These are phyloP conservation scores for Lecanicillium sp. DNA, from an alignment of 2,329 filamentous ascomycete genomes.

Conservation along the genomic window DNA sequence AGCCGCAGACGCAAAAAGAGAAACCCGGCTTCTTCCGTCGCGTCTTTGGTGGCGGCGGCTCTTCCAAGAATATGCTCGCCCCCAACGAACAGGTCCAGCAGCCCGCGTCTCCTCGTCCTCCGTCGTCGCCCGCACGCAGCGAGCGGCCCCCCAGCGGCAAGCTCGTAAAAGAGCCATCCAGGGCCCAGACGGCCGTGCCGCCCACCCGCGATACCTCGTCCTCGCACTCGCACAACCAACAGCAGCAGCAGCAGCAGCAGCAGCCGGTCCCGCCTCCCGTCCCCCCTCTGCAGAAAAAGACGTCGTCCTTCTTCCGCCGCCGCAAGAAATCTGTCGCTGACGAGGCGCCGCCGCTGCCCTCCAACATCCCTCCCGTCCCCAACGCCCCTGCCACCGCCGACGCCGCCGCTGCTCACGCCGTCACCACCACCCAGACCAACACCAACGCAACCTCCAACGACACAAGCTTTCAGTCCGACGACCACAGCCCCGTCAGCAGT, in stretches of 20 bases:
- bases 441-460: conserved; percentile 24
- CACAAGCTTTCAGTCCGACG: conserved; percentile 18
- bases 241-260: too few species aligned
- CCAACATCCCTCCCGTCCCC: conserved; percentile 35
- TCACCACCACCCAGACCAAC: conserved; percentile 25
- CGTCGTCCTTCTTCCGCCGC: conserved; percentile 88
- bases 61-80: conserved; percentile 49
- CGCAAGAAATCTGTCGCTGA: conserved; percentile 86
- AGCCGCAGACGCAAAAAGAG: conserved; percentile 50
- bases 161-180: conserved; percentile 24
- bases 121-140: conserved; percentile 22
- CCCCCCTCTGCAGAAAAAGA: conserved; percentile 70
- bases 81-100: conserved; percentile 15
- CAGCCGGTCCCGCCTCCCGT: conserved; percentile 30
- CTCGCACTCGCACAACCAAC: conserved; percentile 39
- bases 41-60: conserved; percentile 71
- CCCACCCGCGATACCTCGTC: conserved; percentile 43
- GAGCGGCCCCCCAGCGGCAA: conserved; percentile 1
- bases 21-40: conserved; percentile 86
- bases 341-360: conserved; percentile 55
- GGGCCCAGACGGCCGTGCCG: conserved; percentile 40
- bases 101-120: background rate
- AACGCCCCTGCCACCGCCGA: conserved; percentile 22
- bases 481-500: conserved; percentile 67
- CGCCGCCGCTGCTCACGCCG: conserved; percentile 27